Evolutionary conservation across 83 land plant genomes (phyloP).

Genomic region (Diphasiastrum complanatum): DNA sequence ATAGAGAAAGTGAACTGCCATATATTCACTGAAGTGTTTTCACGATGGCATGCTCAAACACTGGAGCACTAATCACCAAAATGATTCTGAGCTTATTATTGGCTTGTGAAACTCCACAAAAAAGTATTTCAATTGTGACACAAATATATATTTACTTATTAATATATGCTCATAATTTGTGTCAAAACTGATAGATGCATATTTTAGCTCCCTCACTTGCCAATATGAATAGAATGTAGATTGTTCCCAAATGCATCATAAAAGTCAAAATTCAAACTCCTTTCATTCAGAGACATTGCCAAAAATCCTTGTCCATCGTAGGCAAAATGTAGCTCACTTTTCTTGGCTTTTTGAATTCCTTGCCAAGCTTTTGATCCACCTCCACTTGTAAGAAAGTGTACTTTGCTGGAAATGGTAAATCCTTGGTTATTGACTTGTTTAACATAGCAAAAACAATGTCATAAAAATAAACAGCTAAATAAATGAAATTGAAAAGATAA

Average conservation of each 20-base stretch:
- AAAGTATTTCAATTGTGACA: too few species aligned
- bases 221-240: conserved; percentile 27
- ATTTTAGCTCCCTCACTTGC: too few species aligned
- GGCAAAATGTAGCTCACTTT: conserved; percentile 41
- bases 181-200: too few species aligned
- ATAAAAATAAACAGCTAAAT: background rate
- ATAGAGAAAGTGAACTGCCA: too few species aligned
- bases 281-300: conserved; percentile 38
- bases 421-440: background rate
- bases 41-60: too few species aligned
- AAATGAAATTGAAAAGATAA: background rate
- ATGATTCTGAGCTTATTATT: too few species aligned
- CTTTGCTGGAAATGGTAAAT: conserved; percentile 31
- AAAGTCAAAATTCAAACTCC: conserved; percentile 24
- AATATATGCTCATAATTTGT: too few species aligned
- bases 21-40: too few species aligned
- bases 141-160: too few species aligned
- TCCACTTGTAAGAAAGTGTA: conserved; percentile 80
- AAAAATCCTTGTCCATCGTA: conserved; percentile 95
- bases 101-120: too few species aligned
- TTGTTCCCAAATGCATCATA: conserved; percentile 62
- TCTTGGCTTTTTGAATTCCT: conserved; percentile 34
- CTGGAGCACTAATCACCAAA: too few species aligned
- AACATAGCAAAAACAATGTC: background rate
- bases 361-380: conserved; percentile 93